Evolutionary conservation across 1,284 basidiomycete species (phyloP), one percentile per base, ranked within the genome.

Genomic region (Pholiota adiposa): DNA sequence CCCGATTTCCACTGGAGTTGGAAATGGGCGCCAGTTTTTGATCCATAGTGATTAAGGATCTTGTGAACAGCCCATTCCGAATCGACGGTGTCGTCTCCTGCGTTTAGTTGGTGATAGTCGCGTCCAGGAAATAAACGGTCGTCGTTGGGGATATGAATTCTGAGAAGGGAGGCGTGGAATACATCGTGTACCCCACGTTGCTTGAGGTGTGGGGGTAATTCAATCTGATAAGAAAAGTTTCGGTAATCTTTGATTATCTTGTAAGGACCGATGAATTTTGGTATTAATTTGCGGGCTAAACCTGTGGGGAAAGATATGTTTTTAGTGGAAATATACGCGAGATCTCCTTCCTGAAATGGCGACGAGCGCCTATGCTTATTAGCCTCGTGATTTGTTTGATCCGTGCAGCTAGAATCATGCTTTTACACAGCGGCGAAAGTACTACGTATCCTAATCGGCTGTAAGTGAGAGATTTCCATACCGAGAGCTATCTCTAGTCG

Each of bases 301-400:
- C 55, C 44, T 23, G 29, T 40, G 21, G 25, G 31, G 14, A 43
- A 38, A 2, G 21, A 16, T 4, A 75, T 54, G 54, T 75, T 73
- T 56, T 69, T 63, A 0, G 73, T 72, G 0, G 72, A 74, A 0
- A 75, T 16, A 56, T 75, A 76, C 0, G 72, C 72, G 14, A 73
- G 51, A 48, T 75, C 74, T 0, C 67, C 67, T 18, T 51, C 36
- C 2, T 16, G 38, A 53, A 72, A 72, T 0, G 67, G 67, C 2
- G 61, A 49, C 3, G 36, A 29, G 27, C 38, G 33, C 14, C 66
- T 61, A 18, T 64, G 59, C 18, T 61, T 61, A 56, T 76, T 75
- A 5, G 74, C 72, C 11, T 67, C 44, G 0, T n/a, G 0, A 68
- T 73, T 31, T 72, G 72, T 25, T 69, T 67, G 1, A 72, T 67